Percentiles rank a stretch among this genome's conserved stretches.
Evolutionary conservation across 2,329 filamentous ascomycete species (phyloP).

Genomic region (Colletotrichum paranaense): DNA sequence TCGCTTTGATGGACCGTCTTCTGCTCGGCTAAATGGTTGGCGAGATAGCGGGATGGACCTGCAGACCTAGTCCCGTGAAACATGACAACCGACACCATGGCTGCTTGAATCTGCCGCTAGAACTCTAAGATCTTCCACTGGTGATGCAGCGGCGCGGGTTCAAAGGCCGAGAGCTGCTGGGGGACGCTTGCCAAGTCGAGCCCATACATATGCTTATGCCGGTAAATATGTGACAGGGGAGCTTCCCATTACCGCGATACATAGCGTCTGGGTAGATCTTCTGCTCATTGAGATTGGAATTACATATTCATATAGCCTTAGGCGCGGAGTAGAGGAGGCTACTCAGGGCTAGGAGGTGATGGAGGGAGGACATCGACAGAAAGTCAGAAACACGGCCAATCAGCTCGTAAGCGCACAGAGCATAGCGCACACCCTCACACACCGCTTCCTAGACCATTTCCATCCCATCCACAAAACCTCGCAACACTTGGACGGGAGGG

Average conservation of each 20-base stretch:
- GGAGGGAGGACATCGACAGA: not conserved
- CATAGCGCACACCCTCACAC: not conserved
- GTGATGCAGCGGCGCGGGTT: not conserved
- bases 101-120: constrained; percentile 1
- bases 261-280: not conserved
- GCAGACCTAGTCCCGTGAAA: constrained; percentile 18
- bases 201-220: not conserved
- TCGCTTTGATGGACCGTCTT: not conserved
- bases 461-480: constrained; percentile 13
- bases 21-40: not conserved
- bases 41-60: not conserved
- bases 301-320: not conserved
- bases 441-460: not conserved
- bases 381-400: not conserved
- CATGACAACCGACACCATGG: constrained; percentile 19
- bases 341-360: too few relatives aligned
- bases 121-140: not conserved
- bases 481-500: not conserved
- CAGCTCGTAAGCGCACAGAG: not conserved
- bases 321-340: not conserved
- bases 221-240: not conserved
- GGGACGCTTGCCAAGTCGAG: not conserved
- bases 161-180: not conserved
- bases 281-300: not conserved
- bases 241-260: not conserved